Percentiles rank a stretch among this genome's conserved stretches.
Conservation (phyloP, 2,329 filamentous ascomycete genomes). For the Xylogone sp. region DNA sequence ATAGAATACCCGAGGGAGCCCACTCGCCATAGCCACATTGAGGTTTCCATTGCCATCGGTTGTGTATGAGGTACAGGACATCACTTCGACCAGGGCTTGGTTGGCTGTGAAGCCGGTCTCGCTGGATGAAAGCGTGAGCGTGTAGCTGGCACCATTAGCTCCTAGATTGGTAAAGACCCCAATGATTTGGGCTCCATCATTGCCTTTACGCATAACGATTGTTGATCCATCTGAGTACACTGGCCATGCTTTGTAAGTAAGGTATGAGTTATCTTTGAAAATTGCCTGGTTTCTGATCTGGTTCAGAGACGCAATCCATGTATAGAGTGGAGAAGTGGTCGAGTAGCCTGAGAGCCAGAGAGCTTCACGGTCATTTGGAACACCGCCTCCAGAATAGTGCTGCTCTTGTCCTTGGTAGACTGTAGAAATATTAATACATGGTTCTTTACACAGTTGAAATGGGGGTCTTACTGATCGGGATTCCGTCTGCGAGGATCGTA, state of each 20-base stretch:
- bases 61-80: slow-evolving; percentile 39
- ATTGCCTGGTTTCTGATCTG: slow-evolving; percentile 23
- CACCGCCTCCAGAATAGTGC: slow-evolving; percentile 35
- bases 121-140: slow-evolving; percentile 30
- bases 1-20: slow-evolving; percentile 40
- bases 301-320: slow-evolving; percentile 28
- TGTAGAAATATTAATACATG: slow-evolving; percentile 1
- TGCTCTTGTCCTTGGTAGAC: slow-evolving; percentile 53
- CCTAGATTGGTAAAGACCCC: slow-evolving; percentile 39
- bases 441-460: neutral
- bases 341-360: slow-evolving; percentile 38
- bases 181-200: slow-evolving; percentile 17
- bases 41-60: slow-evolving; percentile 40
- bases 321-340: slow-evolving; percentile 35
- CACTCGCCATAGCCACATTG: slow-evolving; percentile 37
- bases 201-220: slow-evolving; percentile 25
- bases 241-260: slow-evolving; percentile 21
- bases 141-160: slow-evolving; percentile 25
- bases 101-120: slow-evolving; percentile 34
- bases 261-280: slow-evolving; percentile 15
- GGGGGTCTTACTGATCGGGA: slow-evolving; percentile 37
- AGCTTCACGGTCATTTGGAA: slow-evolving; percentile 40
- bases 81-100: slow-evolving; percentile 35
- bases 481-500: slow-evolving; percentile 45
- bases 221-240: slow-evolving; percentile 20